Evolutionary conservation across 192 early-diverging fungal species (phyloP), one percentile per base, ranked within the genome.

Genomic region (Bifiguratus adelaidae): DNA sequence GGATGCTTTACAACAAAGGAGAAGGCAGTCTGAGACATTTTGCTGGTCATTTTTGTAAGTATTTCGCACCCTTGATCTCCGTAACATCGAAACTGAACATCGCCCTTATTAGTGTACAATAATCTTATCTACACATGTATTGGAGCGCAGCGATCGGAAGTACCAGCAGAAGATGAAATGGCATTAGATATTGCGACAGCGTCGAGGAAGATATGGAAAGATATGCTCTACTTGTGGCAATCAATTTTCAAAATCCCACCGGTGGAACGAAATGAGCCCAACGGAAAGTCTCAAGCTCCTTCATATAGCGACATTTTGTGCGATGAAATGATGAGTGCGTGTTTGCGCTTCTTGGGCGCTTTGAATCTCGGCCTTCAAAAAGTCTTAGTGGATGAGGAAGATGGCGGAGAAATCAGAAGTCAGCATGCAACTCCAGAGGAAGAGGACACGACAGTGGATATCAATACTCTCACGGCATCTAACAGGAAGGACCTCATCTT

Each of bases 401-500:
- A 61, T 15, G 70, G 58, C 8, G 8, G 12, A 11, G 45, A 47
- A 22, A 47, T 19, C 45, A 30, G 23, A n/a, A 3, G 29, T 27
- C 7, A 26, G 4, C 34, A 38, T 16, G 37, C 15, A 13, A 28
- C 38, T 22, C 18, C 54, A 12, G 34, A 43, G 7, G 27, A 35
- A 8, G 43, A 44, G 8, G 49, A 71, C 7, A 44, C 53, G 2
- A 58, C 73, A 7, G 62, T 65, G n/a, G 78, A 81, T 47, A 11
- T 74, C 4, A 40, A 59, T 32, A 67, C 60, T 16, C 43, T 88
- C 32, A 34, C 58, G 18, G 71, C 83, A 2, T 58, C 67, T 19
- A 75, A 73, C 47, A 58, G 63, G 1, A 73, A 80, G 18, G 85
- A 89, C 55, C 76, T 86, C 43, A 41, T 67, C 5, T 56, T 88